Base-by-base conservation (phyloP, 2,329 filamentous ascomycete species). In the Nothophaeocryptopus gaeumannii region DNA sequence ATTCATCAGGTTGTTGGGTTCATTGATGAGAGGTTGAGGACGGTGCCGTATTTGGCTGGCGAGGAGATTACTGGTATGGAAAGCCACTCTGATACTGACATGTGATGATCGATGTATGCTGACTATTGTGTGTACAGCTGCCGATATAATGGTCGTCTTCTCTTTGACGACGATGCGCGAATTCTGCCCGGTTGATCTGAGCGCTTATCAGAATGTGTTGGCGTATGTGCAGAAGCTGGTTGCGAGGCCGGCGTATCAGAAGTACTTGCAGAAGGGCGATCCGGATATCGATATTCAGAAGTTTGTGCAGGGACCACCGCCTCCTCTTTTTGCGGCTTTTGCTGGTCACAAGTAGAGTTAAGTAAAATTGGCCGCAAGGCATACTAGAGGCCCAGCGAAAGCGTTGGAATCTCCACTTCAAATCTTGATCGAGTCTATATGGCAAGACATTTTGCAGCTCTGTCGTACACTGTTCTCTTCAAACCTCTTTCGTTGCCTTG, bases 141-240 rank as follows among this genome's bases (percentile, higher is more conserved):
- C 84, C 1, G 85, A 88, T 65, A 71, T 85, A 34, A 85, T 87
- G 81, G 70, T 69, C 4, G 73, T 83, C 0, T 85, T 78, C 59
- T 71, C 74, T 11, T 67, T 87, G 31, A 84, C 82, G 0, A 86
- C 82, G 2, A 76, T 81, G 74, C 72, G 84, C 13, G 57, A 57
- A 36, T 65, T 65, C 48, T 41, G 38, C 10, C 49, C 51, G 26
- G 20, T 56, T 9, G 61, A 65, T 50, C 39, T 63, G 26, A 53
- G 45, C 30, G 13, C 26, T 8, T 62, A 61, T 46, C 33, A 45
- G 41, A 56, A 59, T 37, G 58, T 70, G 13, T 39, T 70, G 48
- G 42, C 52, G 8, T 70, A 63, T 39, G 36, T 70, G 35, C 46
- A 61, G 53, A 59, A 61, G 36, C 56, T 63, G 26, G 50, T 53